Base-by-base conservation (phyloP, 208 protist species). In the Blastocrithidia nonstop region DNA sequence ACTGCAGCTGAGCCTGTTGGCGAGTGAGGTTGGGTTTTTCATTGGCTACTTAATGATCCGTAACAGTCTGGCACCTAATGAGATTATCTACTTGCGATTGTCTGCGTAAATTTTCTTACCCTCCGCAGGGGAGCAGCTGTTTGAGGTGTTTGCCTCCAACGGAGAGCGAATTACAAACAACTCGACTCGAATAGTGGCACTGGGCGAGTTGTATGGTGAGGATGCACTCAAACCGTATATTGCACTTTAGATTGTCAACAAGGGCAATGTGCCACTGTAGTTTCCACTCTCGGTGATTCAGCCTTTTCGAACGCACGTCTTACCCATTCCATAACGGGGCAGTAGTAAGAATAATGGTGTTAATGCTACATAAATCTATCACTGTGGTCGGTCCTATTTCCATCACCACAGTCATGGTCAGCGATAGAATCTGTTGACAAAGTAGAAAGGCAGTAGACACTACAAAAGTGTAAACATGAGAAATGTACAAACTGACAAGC, bases 281-380 rank as follows among this genome's bases (percentile, higher is more conserved):
- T 93, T 93, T 43, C 72, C 78, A 9, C 56, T 87, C 9, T 74
- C 74, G n/a, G 82, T 92, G 13, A 66, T 87, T 31, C 71, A 76
- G 37, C 77, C 82, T 16, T 76, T 92, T 47, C 74, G 71, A 11
- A 61, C 81, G 36, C 75, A 91, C 59, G 57, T 85, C 53, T 69
- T 62, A 33, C 65, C 65, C 25, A 57, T 72, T 11, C 51, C 35
- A n/a, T 28, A 66, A 5, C 41, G 19, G 48, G 1, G 19, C 41
- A 31, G 28, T 37, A 25, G 1, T 41, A 6, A 26, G 42, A 8
- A 46, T 8, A n/a, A n/a, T n/a, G n/a, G n/a, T n/a, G n/a, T n/a
- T n/a, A n/a, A n/a, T n/a, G n/a, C n/a, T n/a, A n/a, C n/a, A n/a
- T n/a, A n/a, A n/a, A n/a, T 13, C 29, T 11, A 11, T 13, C 46